Conservation (phyloP, 108 stramenopile genomes). For the Pseudonitzschia multiseries region DNA sequence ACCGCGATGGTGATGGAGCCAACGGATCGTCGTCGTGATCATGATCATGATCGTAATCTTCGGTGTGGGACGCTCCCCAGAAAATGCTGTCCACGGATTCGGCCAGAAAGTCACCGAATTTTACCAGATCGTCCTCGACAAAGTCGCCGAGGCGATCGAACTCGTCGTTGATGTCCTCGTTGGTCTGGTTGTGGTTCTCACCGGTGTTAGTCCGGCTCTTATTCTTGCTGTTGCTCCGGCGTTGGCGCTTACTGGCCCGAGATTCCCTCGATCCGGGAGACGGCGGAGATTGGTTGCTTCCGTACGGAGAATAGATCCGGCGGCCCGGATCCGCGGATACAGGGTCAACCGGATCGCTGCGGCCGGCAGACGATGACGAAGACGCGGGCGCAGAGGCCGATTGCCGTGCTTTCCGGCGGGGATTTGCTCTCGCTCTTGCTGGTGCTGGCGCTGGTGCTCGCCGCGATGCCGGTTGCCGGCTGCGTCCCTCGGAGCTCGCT, state of each 20-base stretch:
- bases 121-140: slow-evolving; percentile 26
- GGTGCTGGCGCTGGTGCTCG: too few relatives aligned
- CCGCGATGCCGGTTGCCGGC: too few relatives aligned
- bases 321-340: neutral
- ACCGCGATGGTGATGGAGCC: too few relatives aligned
- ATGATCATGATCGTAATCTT: neutral
- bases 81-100: slow-evolving; percentile 30
- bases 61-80: slow-evolving; percentile 39
- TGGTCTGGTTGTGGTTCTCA: neutral
- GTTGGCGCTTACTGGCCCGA: neutral
- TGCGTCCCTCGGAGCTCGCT: neutral
- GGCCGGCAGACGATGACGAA: too few relatives aligned
- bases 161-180: neutral
- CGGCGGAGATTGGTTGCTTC: neutral
- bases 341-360: neutral
- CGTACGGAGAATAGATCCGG: slow-evolving; percentile 28
- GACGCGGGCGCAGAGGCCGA: too few relatives aligned
- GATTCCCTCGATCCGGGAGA: too few relatives aligned
- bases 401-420: too few relatives aligned
- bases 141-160: slow-evolving; percentile 6
- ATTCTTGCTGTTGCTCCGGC: neutral
- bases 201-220: neutral
- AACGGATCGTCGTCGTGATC: slow-evolving; percentile 1
- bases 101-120: slow-evolving; percentile 34
- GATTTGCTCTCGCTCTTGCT: too few relatives aligned